Evolutionary conservation across 169 alveolate species (phyloP), one percentile per base, ranked within the genome.

Genomic region (Pseudocohnilembus persalinus): DNA sequence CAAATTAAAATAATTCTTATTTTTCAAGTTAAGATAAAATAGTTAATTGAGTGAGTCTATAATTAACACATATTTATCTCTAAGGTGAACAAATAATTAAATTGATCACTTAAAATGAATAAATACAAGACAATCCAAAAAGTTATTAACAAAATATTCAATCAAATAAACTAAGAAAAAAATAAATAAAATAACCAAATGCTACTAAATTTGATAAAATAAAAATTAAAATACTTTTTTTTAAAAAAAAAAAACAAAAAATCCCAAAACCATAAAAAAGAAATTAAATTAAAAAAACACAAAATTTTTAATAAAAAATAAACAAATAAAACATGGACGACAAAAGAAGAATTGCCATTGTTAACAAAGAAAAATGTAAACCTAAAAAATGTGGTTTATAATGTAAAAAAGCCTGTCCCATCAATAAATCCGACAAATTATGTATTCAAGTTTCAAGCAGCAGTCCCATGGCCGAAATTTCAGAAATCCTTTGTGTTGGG

Each of bases 401-500:
- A 92, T 99, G 99, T 93, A 98, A 98, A 75, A 86, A 92, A 75
- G 92, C 88, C 76, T 94, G 99, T 90, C 99, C 99, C 25, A 96
- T 96, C n/a, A 98, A 97, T 78, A 97, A 98, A 82, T 92, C 98
- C 72, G 99, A 99, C 28, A 99, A 99, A 89, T 93, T 97, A 73
- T 99, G 99, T 90, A 98, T 99, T 33, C 99, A 98, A 89, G 99
- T 98, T 28, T 98, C 96, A n/a, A 96, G 96, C 29, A 94, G 97
- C 31, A 95, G 98, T 82, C 97, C 97, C 90, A 93, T 98, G 89
- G 99, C 99, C 79, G 96, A 93, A 91, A 99, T 99, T 63, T 97
- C 99, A 64, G 99, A 98, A 92, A 93, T 98, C 16, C 94, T 99
- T 20, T 99, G 99, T 93, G 98, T 99, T 81, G 99, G 99, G 26